Evolutionary conservation across 441 rosid genomes (phyloP).

Genomic region (Erodium trifolium): DNA sequence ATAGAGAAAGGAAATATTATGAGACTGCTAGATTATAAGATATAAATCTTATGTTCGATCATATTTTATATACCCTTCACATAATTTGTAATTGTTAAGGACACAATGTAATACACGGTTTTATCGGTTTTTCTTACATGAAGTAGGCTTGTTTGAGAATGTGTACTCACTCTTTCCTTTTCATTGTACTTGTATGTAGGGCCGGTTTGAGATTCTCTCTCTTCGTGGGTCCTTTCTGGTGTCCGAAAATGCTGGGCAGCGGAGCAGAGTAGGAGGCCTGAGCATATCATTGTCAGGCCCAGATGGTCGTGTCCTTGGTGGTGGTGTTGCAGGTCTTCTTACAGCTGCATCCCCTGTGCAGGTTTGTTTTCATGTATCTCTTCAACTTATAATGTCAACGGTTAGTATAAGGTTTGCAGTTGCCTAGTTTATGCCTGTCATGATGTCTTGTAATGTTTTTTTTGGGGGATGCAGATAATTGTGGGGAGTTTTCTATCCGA

Average conservation of each 20-base stretch:
- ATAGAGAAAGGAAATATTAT: no score
- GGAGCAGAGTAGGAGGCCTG: slow-evolving; percentile 27
- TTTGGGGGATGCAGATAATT: slow-evolving; percentile 15
- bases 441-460: no score
- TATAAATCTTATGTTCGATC: neutral
- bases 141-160: no score
- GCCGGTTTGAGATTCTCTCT: slow-evolving; percentile 24
- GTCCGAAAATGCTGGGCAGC: slow-evolving; percentile 24
- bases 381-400: neutral
- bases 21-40: neutral
- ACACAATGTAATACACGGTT: no score
- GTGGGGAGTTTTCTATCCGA: slow-evolving; percentile 21
- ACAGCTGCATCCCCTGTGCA: slow-evolving; percentile 24
- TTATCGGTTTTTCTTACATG: no score
- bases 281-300: slow-evolving; percentile 25
- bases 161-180: neutral
- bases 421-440: no score
- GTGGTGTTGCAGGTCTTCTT: slow-evolving; percentile 24
- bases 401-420: no score
- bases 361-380: slow-evolving; percentile 1
- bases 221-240: slow-evolving; percentile 24
- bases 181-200: slow-evolving; percentile 13
- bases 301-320: slow-evolving; percentile 27
- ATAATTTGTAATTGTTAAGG: neutral
- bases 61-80: neutral